Percentiles rank a stretch among this genome's conserved stretches.
phyloP scores from a whole-genome alignment of 2,329 filamentous ascomycete species.

The Colletotrichum brevisporum region DNA sequence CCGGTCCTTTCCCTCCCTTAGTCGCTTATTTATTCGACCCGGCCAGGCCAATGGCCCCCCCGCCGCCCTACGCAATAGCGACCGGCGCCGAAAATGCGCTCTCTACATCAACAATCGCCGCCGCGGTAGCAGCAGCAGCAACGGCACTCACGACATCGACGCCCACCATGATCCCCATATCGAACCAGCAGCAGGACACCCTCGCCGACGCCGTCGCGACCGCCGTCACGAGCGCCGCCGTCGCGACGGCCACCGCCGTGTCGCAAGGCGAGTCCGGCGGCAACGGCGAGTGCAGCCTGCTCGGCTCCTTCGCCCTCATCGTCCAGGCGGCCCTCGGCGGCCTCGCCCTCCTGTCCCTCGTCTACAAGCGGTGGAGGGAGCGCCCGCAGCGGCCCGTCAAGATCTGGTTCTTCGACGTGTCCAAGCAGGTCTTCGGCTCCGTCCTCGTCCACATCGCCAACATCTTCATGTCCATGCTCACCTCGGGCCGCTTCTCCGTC shows the following conservation, averaged over 20 bases:
- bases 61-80: conserved; percentile 39
- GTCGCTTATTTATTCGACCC: conserved; percentile 16
- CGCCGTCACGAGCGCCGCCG: conserved; percentile 47
- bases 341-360: conserved; percentile 86
- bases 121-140: conserved; percentile 30
- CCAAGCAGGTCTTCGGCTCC: conserved; percentile 96
- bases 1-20: conserved; percentile 23
- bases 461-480: conserved; percentile 96
- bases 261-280: conserved; percentile 57
- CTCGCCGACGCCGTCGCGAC: conserved; percentile 47
- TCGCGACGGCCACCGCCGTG: conserved; percentile 46
- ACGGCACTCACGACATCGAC: conserved; percentile 24
- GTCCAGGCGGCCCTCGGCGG: conserved; percentile 90
- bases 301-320: conserved; percentile 91
- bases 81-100: conserved; percentile 34
- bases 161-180: conserved; percentile 29
- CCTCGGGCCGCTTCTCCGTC: conserved; percentile 84
- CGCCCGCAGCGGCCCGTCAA: conserved; percentile 91
- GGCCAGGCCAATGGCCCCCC: conserved; percentile 37
- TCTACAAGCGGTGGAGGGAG: conserved; percentile 95
- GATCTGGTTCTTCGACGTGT: conserved; percentile 98
- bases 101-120: conserved; percentile 32
- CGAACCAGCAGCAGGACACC: conserved; percentile 34
- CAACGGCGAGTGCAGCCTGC: conserved; percentile 83
- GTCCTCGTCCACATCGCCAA: conserved; percentile 93